Percentiles rank a stretch among this genome's conserved stretches.
Evolutionary conservation across 768 basidiomycete genomes (phyloP).

Genomic region (Leccinum sublutescens): DNA sequence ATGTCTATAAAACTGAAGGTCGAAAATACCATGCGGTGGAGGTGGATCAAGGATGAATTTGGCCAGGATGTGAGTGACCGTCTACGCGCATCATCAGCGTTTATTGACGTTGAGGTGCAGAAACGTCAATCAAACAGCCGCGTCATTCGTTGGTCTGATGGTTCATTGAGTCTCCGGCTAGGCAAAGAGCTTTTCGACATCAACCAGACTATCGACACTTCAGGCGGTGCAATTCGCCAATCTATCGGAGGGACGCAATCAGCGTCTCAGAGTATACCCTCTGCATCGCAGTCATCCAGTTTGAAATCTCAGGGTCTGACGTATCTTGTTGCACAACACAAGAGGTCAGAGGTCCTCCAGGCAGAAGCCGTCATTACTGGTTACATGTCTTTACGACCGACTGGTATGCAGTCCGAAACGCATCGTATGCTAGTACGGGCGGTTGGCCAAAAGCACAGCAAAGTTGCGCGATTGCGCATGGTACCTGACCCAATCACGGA

Average conservation of each 20-base stretch:
- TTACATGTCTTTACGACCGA: conserved; percentile 79
- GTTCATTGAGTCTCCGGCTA: conserved; percentile 82
- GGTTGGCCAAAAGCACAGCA: conserved; percentile 82
- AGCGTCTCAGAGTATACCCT: conserved; percentile 39
- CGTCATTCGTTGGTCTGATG: conserved; percentile 95
- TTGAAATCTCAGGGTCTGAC: conserved; percentile 72
- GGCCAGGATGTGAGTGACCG: conserved; percentile 68
- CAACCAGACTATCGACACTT: conserved; percentile 72
- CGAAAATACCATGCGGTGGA: conserved; percentile 94
- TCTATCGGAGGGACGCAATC: conserved; percentile 48
- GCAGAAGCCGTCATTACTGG: conserved; percentile 82
- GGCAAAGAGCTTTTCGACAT: conserved; percentile 96
- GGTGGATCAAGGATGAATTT: conserved; percentile 78
- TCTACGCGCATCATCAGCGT: not conserved
- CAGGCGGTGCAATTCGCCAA: conserved; percentile 62
- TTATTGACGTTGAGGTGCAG: conserved; percentile 39
- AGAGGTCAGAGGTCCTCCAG: conserved; percentile 82
- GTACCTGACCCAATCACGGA: conserved; percentile 76
- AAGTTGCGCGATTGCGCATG: conserved; percentile 75
- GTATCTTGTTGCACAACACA: conserved; percentile 88
- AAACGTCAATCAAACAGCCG: conserved; percentile 86
- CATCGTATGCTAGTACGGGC: conserved; percentile 87
- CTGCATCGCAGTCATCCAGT: conserved; percentile 37
- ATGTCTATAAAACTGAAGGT: conserved; percentile 86
- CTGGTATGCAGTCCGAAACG: conserved; percentile 87